These are phyloP conservation scores for Amborella trichopoda DNA, from an alignment of 164 flowering plant genomes.

Conservation along the genomic window DNA sequence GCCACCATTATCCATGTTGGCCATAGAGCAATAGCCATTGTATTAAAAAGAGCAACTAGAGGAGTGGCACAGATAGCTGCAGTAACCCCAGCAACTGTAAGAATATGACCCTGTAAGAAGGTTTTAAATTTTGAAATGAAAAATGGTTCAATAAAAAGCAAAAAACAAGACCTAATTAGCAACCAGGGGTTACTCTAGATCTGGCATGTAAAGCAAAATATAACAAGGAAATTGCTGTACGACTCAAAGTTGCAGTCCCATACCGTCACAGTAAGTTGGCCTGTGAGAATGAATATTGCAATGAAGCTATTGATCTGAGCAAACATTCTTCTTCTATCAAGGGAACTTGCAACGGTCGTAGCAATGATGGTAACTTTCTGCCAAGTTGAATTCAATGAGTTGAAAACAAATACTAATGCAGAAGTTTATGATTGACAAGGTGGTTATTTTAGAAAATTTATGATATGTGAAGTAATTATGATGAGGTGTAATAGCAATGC, in stretches of 20 bases:
- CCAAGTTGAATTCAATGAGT: conserved; percentile 12
- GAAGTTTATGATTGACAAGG: no score
- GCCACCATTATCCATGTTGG: conserved; percentile 85
- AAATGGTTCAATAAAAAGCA: no score
- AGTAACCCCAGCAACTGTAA: conserved; percentile 78
- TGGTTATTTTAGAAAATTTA: no score
- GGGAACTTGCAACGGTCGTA: conserved; percentile 48
- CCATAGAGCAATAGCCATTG: conserved; percentile 69
- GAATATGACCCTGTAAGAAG: conserved; percentile 67
- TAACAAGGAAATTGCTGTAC: no score
- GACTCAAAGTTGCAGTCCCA: no score
- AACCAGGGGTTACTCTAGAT: no score
- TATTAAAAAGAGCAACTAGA: conserved; percentile 51
- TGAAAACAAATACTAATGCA: no score
- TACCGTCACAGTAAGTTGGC: conserved; percentile 91
- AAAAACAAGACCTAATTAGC: no score
- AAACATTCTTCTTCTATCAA: conserved; percentile 71
- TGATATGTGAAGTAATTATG: no score
- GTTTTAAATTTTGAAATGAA: no score
- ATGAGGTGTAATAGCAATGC: no score
- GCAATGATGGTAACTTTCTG: conserved; percentile 95
- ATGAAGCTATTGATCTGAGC: conserved; percentile 93
- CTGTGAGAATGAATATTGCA: conserved; percentile 81
- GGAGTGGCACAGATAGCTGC: conserved; percentile 76
- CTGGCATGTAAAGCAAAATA: no score